phyloP scores from a whole-genome alignment of 805 yeast genomes.

The Danielia oregonensis region DNA sequence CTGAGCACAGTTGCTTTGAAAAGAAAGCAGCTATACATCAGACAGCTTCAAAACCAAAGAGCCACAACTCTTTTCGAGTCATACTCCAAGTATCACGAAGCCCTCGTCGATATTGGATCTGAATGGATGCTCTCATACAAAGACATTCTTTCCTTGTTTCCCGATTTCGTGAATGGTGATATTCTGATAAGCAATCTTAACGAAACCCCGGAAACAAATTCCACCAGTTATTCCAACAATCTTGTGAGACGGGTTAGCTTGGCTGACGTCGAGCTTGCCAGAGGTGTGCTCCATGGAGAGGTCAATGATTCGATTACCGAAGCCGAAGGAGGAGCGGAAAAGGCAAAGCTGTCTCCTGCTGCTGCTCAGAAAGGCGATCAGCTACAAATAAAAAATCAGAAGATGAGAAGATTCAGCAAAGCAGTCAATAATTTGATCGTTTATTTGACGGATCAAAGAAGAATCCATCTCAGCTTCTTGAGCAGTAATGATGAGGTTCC shows the following conservation, averaged over 20 bases:
- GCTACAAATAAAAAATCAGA: slow-evolving; percentile 5
- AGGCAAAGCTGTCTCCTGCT: background rate
- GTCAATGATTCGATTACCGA: slow-evolving; percentile 1
- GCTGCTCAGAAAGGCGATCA: background rate
- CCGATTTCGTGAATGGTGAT: slow-evolving; percentile 34
- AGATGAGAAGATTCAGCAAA: slow-evolving; percentile 25
- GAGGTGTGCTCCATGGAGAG: background rate
- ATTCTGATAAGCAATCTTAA: slow-evolving; percentile 3
- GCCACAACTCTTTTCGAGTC: slow-evolving; percentile 30
- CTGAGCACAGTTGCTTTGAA: slow-evolving; percentile 17
- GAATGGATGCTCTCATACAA: slow-evolving; percentile 38
- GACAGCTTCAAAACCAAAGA: slow-evolving; percentile 34
- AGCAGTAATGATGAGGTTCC: slow-evolving; percentile 19
- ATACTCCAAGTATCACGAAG: slow-evolving; percentile 33
- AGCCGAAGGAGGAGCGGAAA: slow-evolving; percentile 3
- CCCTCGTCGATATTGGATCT: slow-evolving; percentile 37
- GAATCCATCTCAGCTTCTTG: slow-evolving; percentile 42
- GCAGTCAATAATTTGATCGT: slow-evolving; percentile 42
- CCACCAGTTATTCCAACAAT: background rate
- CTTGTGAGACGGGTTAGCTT: background rate
- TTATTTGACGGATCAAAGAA: slow-evolving; percentile 50
- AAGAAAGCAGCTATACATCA: slow-evolving; percentile 27
- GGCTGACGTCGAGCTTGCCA: background rate
- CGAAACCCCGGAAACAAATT: background rate
- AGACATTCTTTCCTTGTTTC: slow-evolving; percentile 35